phyloP scores from a whole-genome alignment of 2,329 filamentous ascomycete genomes.

The Pseudonectria foliicola region DNA sequence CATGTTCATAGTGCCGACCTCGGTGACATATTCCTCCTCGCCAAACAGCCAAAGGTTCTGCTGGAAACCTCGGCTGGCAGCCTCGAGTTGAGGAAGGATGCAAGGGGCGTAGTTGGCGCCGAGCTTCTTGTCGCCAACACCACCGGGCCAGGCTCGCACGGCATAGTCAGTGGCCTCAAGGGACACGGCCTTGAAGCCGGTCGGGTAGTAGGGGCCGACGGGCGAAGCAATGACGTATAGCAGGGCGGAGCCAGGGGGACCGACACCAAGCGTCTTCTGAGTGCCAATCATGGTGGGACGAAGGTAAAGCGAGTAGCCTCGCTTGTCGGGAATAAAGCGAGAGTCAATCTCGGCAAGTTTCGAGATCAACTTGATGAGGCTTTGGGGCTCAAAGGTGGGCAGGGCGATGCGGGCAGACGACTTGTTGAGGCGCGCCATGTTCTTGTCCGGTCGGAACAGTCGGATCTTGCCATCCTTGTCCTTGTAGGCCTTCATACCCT shows the following conservation, averaged over 20 bases:
- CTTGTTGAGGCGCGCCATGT: conserved; percentile 92
- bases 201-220: conserved; percentile 96
- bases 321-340: conserved; percentile 79
- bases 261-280: conserved; percentile 86
- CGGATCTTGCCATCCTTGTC: conserved; percentile 71
- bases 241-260: conserved; percentile 83
- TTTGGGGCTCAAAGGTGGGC: conserved; percentile 70
- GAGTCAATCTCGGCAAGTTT: conserved; percentile 74
- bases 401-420: conserved; percentile 87
- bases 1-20: conserved; percentile 98
- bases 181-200: conserved; percentile 94
- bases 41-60: conserved; percentile 98
- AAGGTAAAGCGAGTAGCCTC: conserved; percentile 91
- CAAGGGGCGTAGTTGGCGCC: conserved; percentile 99
- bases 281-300: conserved; percentile 97
- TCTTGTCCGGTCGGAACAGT: conserved; percentile 89
- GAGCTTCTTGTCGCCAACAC: conserved; percentile 96
- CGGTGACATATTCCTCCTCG: conserved; percentile 89
- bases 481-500: conserved; percentile 99
- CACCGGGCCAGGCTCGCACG: conserved; percentile 94
- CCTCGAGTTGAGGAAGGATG: conserved; percentile 91
- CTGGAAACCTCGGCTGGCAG: conserved; percentile 85
- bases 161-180: conserved; percentile 96
- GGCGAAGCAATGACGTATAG: conserved; percentile 94
- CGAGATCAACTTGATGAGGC: conserved; percentile 74